Evolutionary conservation across 805 yeast genomes (phyloP), one percentile per base, ranked within the genome.

Genomic region (Kazachstania africana): DNA sequence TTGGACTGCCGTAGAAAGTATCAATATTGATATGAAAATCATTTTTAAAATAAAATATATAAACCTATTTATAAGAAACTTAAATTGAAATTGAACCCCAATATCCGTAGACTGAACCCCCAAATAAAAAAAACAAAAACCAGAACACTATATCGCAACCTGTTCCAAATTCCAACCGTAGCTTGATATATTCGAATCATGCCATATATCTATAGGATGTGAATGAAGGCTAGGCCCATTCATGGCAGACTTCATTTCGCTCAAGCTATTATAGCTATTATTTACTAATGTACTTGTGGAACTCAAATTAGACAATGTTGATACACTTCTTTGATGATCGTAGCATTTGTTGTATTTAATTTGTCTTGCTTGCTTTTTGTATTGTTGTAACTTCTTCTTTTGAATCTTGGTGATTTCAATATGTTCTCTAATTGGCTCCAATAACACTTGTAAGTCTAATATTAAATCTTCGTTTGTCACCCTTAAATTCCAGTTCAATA

Each of bases 401-500:
- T 45, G 47, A 24, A 40, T 47, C 13, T 50, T 39, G 5, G 58
- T 51, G 18, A 44, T 44, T 39, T 49, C 58, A 28, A 62, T 37
- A 35, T 62, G 64, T 29, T 39, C 57, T 59, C 78, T 81, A 59
- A 88, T 84, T 31, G 85, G 80, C 16, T 70, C 70, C 35, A 84
- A 63, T 61, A 88, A 79, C 17, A 78, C 78, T 38, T 75, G 74
- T 35, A 88, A 65, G 24, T 75, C 77, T 29, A 64, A 60, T 36
- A 72, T 62, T 36, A 88, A 65, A 47, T 85, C 95, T 18, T 68
- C 68, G 42, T 74, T 73, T 17, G 70, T 57, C 27, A 88, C 75
- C 26, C 72, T 62, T 31, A 78, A 59, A 51, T 80, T 78, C 85
- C 87, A 80, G 55, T 78, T 68, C 49, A 80, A 59, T 31, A 79